These are phyloP conservation scores for Lojkania enalia DNA, from an alignment of 2,329 filamentous ascomycete genomes.

Conservation along the genomic window DNA sequence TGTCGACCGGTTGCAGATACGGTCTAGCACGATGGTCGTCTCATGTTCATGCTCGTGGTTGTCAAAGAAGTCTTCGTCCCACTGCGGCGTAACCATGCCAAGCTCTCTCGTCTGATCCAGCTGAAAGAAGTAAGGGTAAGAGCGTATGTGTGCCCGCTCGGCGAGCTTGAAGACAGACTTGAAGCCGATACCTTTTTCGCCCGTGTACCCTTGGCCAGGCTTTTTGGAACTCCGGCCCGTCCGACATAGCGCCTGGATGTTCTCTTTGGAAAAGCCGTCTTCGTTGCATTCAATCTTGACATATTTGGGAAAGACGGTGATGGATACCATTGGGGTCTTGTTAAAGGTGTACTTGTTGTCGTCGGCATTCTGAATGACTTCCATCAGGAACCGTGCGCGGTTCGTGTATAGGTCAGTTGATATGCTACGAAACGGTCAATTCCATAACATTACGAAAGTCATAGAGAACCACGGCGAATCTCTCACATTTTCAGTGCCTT, in stretches of 20 bases:
- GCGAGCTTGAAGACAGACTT: slow-evolving; percentile 43
- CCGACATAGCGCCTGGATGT: slow-evolving; percentile 46
- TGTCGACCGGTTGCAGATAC: too few relatives aligned
- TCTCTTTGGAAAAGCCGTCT: slow-evolving; percentile 45
- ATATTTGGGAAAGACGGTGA: too few relatives aligned
- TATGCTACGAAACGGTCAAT: too few relatives aligned
- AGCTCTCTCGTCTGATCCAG: slow-evolving; percentile 48
- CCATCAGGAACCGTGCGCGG: slow-evolving; percentile 34
- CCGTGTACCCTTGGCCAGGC: slow-evolving; percentile 27
- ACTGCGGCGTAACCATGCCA: slow-evolving; percentile 57
- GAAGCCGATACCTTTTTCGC: slow-evolving; percentile 46
- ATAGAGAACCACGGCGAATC: too few relatives aligned
- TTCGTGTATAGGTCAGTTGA: too few relatives aligned
- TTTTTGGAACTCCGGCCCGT: slow-evolving; percentile 45
- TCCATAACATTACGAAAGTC: too few relatives aligned
- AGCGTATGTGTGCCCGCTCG: slow-evolving; percentile 46
- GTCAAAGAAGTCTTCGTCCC: slow-evolving; percentile 18
- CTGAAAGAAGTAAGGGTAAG: slow-evolving; percentile 43
- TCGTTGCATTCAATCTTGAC: slow-evolving; percentile 52
- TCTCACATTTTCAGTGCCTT: too few relatives aligned
- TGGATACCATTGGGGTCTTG: too few relatives aligned
- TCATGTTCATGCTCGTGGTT: slow-evolving; percentile 1
- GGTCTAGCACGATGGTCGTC: too few relatives aligned
- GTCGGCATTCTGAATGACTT: slow-evolving; percentile 50
- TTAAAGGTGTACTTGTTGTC: slow-evolving; percentile 44